Conservation (phyloP, 164 flowering plant species). For the Umbellularia californica region DNA sequence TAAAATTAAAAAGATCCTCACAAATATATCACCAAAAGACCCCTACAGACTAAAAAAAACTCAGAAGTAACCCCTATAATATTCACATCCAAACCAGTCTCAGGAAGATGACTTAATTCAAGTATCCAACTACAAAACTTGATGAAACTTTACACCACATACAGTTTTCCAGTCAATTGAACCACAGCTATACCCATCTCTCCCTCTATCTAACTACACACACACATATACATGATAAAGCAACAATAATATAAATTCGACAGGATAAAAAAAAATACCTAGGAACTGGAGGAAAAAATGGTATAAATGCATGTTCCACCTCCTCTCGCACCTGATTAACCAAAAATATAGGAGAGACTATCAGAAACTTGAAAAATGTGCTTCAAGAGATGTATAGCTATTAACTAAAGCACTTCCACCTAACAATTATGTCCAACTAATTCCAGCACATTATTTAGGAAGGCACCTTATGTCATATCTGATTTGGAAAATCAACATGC, state of each 20-base stretch:
- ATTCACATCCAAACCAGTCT: too few relatives aligned
- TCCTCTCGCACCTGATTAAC: conserved; percentile 53
- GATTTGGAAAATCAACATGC: too few relatives aligned
- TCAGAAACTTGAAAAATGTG: conserved; percentile 1
- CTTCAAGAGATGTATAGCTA: neutral
- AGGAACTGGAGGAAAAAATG: conserved; percentile 13
- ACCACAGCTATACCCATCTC: neutral
- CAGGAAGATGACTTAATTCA: neutral
- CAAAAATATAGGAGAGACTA: conserved; percentile 4
- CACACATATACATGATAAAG: too few relatives aligned
- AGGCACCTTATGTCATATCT: neutral
- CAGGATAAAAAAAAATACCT: conserved; percentile 32
- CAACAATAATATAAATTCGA: neutral
- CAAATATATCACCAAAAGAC: too few relatives aligned
- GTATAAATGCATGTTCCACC: conserved; percentile 29
- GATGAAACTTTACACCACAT: neutral
- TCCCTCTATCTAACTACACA: neutral
- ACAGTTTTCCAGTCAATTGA: neutral
- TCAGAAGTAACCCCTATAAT: too few relatives aligned
- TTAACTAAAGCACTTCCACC: neutral
- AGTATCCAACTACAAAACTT: neutral
- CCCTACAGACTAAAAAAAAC: too few relatives aligned
- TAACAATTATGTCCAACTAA: neutral
- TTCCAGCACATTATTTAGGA: neutral
- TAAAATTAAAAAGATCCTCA: too few relatives aligned